Base-by-base conservation (phyloP, 371 early-diverging fungal species). In the Paraphysoderma sedebokerense region DNA sequence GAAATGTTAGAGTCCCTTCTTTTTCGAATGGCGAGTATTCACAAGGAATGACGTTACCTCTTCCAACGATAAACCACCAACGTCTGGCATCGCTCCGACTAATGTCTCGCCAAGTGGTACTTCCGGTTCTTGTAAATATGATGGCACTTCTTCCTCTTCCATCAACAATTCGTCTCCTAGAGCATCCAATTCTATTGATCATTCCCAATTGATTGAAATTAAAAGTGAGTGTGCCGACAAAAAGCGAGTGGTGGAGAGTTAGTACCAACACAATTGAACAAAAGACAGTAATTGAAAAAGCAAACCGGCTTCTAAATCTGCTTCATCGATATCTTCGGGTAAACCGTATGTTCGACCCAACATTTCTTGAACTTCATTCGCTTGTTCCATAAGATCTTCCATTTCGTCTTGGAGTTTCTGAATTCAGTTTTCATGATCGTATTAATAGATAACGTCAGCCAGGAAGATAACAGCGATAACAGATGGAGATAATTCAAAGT, bases 391-490 rank as follows among this genome's bases (percentile, higher is more conserved):
- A 47, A 95, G 64, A 53, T 96, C 97, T 44, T 88, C 88, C 85
- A 95, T 85, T 52, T 96, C 97, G 54, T 95, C 93, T 74, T 92
- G 93, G 49, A 93, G 66, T 59, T 74, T 72, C 87, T 91, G 53
- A 4, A 23, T 5, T 11, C 29, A 1, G 22, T 5, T 5, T 26
- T 12, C 52, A 31, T 17, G n/a, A n/a, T n/a, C n/a, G n/a, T n/a
- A n/a, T n/a, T n/a, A n/a, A n/a, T n/a, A n/a, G n/a, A n/a, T n/a
- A n/a, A n/a, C n/a, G n/a, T n/a, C n/a, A n/a, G n/a, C n/a, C n/a
- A n/a, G n/a, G n/a, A n/a, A n/a, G n/a, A n/a, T n/a, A n/a, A n/a
- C n/a, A n/a, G n/a, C n/a, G n/a, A n/a, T n/a, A n/a, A n/a, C n/a
- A n/a, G n/a, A n/a, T n/a, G n/a, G n/a, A n/a, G n/a, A n/a, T n/a